These are phyloP conservation scores for Lachnellula occidentalis DNA, from an alignment of 2,329 filamentous ascomycete species.

Conservation along the genomic window DNA sequence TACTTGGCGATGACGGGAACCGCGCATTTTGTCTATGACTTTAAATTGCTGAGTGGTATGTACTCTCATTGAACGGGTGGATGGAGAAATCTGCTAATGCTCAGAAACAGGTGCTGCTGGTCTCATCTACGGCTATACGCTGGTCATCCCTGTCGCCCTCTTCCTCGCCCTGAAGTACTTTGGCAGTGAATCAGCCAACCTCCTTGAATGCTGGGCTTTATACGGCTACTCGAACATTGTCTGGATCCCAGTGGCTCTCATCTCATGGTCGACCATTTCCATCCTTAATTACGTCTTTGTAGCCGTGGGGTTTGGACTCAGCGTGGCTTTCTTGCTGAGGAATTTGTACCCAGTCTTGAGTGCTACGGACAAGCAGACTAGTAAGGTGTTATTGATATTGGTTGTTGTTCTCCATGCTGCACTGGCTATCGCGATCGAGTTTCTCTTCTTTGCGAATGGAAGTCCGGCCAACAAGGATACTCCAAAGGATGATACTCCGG, in stretches of 20 bases:
- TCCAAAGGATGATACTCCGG: slow-evolving; percentile 6
- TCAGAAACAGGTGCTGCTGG: slow-evolving; percentile 65
- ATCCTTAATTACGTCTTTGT: slow-evolving; percentile 94
- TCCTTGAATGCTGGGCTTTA: slow-evolving; percentile 90
- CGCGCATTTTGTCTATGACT: slow-evolving; percentile 83
- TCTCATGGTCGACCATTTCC: slow-evolving; percentile 81
- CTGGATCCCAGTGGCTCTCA: slow-evolving; percentile 90
- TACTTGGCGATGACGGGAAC: slow-evolving; percentile 68
- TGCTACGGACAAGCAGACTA: slow-evolving; percentile 87
- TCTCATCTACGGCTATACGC: slow-evolving; percentile 91
- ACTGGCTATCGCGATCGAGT: slow-evolving; percentile 90
- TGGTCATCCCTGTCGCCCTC: slow-evolving; percentile 75
- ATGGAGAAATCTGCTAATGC: neutral
- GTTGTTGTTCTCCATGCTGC: slow-evolving; percentile 83
- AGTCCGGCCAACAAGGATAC: slow-evolving; percentile 44
- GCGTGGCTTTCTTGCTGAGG: slow-evolving; percentile 75
- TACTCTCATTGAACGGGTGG: neutral
- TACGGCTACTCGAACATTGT: slow-evolving; percentile 97
- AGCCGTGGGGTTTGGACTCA: slow-evolving; percentile 74
- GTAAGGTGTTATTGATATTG: slow-evolving; percentile 77
- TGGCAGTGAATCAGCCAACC: slow-evolving; percentile 84
- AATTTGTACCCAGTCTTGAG: slow-evolving; percentile 89
- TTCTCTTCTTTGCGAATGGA: slow-evolving; percentile 86
- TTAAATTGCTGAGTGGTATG: slow-evolving; percentile 74
- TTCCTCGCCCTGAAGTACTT: slow-evolving; percentile 93